Conservation (phyloP, 805 yeast species). For the Yarrowia keelungensis region DNA sequence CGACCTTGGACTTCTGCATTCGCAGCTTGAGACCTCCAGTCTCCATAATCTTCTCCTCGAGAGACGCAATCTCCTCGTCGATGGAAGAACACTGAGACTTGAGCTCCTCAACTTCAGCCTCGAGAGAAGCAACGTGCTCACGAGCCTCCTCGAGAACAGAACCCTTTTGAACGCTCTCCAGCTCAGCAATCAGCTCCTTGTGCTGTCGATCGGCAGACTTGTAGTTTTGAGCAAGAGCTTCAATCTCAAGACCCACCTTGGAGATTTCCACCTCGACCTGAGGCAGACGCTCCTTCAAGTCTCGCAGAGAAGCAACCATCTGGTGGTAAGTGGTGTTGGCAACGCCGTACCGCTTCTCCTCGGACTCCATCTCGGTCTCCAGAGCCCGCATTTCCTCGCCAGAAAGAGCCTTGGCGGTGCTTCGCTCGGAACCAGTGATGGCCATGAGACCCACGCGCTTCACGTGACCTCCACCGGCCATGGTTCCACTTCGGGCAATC, state of each 20-base stretch:
- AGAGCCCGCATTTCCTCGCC: slow-evolving; percentile 64
- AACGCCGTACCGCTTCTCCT: slow-evolving; percentile 61
- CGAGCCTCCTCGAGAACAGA: slow-evolving; percentile 52
- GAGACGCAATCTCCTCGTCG: slow-evolving; percentile 61
- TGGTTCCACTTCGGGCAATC: slow-evolving; percentile 91
- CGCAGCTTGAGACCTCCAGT: slow-evolving; percentile 89
- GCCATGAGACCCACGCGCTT: slow-evolving; percentile 76
- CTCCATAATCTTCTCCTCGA: slow-evolving; percentile 82
- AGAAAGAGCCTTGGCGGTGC: slow-evolving; percentile 53
- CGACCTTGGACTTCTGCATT: slow-evolving; percentile 81
- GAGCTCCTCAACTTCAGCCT: slow-evolving; percentile 56
- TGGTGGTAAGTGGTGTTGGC: slow-evolving; percentile 57
- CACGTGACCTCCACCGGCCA: slow-evolving; percentile 91
- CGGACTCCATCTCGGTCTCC: slow-evolving; percentile 58
- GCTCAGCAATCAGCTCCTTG: slow-evolving; percentile 47
- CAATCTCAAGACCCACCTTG: slow-evolving; percentile 67
- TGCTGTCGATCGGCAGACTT: slow-evolving; percentile 56
- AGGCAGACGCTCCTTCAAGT: slow-evolving; percentile 70
- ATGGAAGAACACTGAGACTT: slow-evolving; percentile 62
- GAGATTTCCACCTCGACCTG: slow-evolving; percentile 68
- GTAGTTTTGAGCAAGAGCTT: slow-evolving; percentile 62
- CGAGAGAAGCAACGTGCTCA: slow-evolving; percentile 49
- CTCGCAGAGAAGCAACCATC: slow-evolving; percentile 66
- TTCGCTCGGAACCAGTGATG: slow-evolving; percentile 47
- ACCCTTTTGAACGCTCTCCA: slow-evolving; percentile 43